A percentile compares a stretch with the other conserved stretches of the same genome.
These are phyloP conservation scores for Auriscalpium orientale DNA, from an alignment of 768 basidiomycete species.

Conservation along the genomic window DNA sequence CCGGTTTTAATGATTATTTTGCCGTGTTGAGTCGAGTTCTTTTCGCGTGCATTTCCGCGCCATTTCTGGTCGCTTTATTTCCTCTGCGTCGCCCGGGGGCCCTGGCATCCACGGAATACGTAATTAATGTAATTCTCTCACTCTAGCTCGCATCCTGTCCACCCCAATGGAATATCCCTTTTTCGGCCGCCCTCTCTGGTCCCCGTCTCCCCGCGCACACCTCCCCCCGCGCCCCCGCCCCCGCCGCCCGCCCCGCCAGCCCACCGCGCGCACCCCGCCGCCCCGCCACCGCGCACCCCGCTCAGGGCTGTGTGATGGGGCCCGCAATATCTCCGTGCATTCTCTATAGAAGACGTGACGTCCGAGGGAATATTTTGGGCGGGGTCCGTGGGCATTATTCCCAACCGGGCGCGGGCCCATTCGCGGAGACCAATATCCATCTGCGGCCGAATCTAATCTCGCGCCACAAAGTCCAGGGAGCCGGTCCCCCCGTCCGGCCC, in stretches of 20 bases:
- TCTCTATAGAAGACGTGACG: neutral
- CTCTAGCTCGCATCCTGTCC: slow-evolving; percentile 3
- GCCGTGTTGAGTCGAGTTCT: slow-evolving; percentile 47
- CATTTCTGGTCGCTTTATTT: slow-evolving; percentile 38
- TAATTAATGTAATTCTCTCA: slow-evolving; percentile 17
- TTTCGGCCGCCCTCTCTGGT: slow-evolving; percentile 8
- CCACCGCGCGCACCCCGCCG: too few relatives aligned
- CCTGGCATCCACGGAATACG: slow-evolving; percentile 18
- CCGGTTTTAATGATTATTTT: slow-evolving; percentile 59
- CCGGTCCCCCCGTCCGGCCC: slow-evolving; percentile 6
- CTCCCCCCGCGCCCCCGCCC: too few relatives aligned
- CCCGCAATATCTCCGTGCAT: slow-evolving; percentile 14
- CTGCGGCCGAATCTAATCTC: slow-evolving; percentile 13
- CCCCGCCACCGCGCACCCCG: too few relatives aligned
- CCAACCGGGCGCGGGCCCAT: neutral
- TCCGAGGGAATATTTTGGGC: neutral
- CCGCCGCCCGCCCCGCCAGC: neutral
- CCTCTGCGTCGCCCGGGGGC: slow-evolving; percentile 15
- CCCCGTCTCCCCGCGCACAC: neutral
- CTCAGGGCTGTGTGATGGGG: slow-evolving; percentile 2
- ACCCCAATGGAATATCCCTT: slow-evolving; percentile 18
- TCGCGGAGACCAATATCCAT: slow-evolving; percentile 14
- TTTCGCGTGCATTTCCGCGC: slow-evolving; percentile 45
- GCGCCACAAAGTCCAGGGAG: slow-evolving; percentile 17
- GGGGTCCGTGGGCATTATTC: slow-evolving; percentile 9